phyloP scores from a whole-genome alignment of 139 green algal species.

The Trebouxia sp. region DNA sequence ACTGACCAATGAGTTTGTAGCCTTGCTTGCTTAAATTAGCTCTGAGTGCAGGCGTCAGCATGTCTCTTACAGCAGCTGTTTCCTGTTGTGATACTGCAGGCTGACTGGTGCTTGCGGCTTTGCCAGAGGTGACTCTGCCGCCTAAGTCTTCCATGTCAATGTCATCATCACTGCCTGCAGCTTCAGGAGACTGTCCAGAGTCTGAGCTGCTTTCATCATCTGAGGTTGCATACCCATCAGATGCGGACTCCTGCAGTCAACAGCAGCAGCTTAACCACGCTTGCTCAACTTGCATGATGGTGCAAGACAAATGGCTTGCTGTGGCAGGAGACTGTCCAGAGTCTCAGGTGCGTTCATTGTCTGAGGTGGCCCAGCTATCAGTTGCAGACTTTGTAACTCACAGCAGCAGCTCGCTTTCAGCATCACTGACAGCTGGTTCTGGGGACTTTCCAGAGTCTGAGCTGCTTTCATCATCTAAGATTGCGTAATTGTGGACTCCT shows the following conservation, averaged over 20 bases:
- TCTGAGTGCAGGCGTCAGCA: slow-evolving; percentile 64
- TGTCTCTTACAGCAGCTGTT: slow-evolving; percentile 46
- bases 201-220: slow-evolving; percentile 28
- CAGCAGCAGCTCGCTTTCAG: neutral
- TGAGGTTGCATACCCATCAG: slow-evolving; percentile 10
- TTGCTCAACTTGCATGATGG: too few relatives aligned
- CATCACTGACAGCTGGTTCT: too few relatives aligned
- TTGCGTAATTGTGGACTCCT: too few relatives aligned
- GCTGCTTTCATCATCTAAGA: slow-evolving; percentile 26
- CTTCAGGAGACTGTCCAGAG: slow-evolving; percentile 9
- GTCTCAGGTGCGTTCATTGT: slow-evolving; percentile 22
- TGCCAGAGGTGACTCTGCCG: slow-evolving; percentile 33
- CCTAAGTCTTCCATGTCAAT: slow-evolving; percentile 78
- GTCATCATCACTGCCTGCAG: slow-evolving; percentile 34
- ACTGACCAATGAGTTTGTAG: slow-evolving; percentile 81
- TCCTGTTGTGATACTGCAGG: slow-evolving; percentile 12
- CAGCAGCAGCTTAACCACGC: too few relatives aligned
- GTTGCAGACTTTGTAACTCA: neutral
- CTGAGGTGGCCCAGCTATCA: slow-evolving; percentile 1
- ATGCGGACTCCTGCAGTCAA: neutral
- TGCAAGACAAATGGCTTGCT: too few relatives aligned
- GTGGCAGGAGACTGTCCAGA: slow-evolving; percentile 16
- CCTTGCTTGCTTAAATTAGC: slow-evolving; percentile 76
- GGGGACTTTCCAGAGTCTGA: slow-evolving; percentile 9
- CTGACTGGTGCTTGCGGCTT: slow-evolving; percentile 13